Conservation (phyloP, 306 rosid genomes). For the Macrotyloma uniflorum region DNA sequence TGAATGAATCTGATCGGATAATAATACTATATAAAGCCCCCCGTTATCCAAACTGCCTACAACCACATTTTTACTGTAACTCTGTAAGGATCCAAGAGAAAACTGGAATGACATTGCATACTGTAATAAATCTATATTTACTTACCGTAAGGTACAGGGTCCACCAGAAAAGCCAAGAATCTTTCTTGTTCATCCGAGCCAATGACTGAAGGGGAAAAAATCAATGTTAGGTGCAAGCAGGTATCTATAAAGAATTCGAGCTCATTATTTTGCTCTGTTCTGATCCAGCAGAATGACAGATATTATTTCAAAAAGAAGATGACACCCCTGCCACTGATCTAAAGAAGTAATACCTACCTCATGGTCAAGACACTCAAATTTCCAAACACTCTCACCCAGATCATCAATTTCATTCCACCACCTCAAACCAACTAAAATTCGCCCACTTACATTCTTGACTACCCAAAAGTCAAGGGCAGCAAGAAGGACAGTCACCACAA, state of each 20-base stretch:
- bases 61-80: neutral
- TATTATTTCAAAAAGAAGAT: constrained; percentile 21
- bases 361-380: constrained; percentile 95
- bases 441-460: constrained; percentile 96
- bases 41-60: neutral
- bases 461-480: constrained; percentile 99
- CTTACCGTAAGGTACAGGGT: constrained; percentile 86
- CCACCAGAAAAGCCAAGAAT: constrained; percentile 99
- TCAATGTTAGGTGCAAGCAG: constrained; percentile 28
- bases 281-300: neutral
- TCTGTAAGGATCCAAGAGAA: neutral
- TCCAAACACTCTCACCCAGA: constrained; percentile 98
- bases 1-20: neutral
- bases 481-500: constrained; percentile 96
- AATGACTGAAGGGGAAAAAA: constrained; percentile 56
- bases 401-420: constrained; percentile 99
- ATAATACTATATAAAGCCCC: neutral
- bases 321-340: neutral
- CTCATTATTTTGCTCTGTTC: constrained; percentile 13
- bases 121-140: constrained; percentile 22
- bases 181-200: constrained; percentile 97
- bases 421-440: constrained; percentile 95
- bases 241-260: constrained; percentile 4
- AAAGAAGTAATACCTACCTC: constrained; percentile 60
- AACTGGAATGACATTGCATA: neutral